A percentile compares a stretch with the other conserved stretches of the same genome.
phyloP scores from a whole-genome alignment of 257 asterid species.

The Lithospermum erythrorhizon region DNA sequence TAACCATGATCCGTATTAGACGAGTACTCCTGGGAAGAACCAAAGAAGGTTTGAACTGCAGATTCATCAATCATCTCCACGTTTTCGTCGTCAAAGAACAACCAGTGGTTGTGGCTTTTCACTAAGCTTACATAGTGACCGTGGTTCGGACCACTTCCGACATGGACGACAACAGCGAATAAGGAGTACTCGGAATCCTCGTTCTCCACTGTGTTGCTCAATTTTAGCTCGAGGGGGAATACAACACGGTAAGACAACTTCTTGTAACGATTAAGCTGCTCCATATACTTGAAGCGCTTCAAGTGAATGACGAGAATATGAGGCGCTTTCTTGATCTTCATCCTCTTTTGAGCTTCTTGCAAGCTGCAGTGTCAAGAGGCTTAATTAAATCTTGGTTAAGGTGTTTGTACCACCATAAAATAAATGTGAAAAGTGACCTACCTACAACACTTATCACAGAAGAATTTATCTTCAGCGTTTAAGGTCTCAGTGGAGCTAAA shows the following conservation, averaged over 20 bases:
- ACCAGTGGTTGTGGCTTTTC: too few relatives aligned
- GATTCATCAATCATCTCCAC: too few relatives aligned
- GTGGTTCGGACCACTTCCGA: slow-evolving; percentile 71
- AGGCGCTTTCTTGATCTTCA: slow-evolving; percentile 74
- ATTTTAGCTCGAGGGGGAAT: slow-evolving; percentile 67
- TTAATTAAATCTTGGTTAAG: not conserved
- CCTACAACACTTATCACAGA: slow-evolving; percentile 93
- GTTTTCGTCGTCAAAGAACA: too few relatives aligned
- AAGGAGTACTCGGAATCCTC: slow-evolving; percentile 58
- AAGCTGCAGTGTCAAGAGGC: slow-evolving; percentile 28
- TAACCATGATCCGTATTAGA: too few relatives aligned
- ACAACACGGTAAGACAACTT: slow-evolving; percentile 66
- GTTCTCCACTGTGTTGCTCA: slow-evolving; percentile 46
- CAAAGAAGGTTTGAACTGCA: too few relatives aligned
- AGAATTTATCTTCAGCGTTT: slow-evolving; percentile 81
- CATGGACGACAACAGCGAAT: slow-evolving; percentile 74
- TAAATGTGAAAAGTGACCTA: slow-evolving; percentile 14
- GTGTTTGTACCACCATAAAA: not conserved
- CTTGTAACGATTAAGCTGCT: slow-evolving; percentile 56
- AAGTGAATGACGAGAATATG: slow-evolving; percentile 66
- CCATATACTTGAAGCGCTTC: slow-evolving; percentile 81
- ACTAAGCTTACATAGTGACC: slow-evolving; percentile 41
- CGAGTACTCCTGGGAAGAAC: too few relatives aligned
- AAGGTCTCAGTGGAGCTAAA: slow-evolving; percentile 89
- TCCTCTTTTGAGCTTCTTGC: slow-evolving; percentile 83